Percentiles rank a stretch among this genome's conserved stretches.
Evolutionary conservation across 192 early-diverging fungal species (phyloP).

Genomic region (Backusella australiensis): DNA sequence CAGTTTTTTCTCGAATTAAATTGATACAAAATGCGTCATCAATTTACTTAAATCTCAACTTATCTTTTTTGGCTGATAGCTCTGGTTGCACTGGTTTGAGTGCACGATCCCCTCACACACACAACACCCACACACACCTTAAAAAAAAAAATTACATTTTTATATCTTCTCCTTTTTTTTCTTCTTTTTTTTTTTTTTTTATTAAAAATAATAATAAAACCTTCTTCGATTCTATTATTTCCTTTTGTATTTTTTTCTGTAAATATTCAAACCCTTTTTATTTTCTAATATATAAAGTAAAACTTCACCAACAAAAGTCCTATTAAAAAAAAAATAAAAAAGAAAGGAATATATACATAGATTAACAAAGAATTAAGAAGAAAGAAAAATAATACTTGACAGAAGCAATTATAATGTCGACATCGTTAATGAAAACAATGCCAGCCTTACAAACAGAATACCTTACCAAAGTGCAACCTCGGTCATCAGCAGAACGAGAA

Average conservation of each 20-base stretch:
- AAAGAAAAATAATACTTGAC: background rate
- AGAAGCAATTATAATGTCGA: background rate
- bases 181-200: constrained; percentile 3
- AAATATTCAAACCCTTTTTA: background rate
- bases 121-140: background rate
- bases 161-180: background rate
- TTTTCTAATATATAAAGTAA: background rate
- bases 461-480: constrained; percentile 22
- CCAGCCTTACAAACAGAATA: background rate
- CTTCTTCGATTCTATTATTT: background rate
- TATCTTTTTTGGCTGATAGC: background rate
- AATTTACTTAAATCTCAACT: background rate
- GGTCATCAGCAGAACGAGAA: constrained; percentile 29
- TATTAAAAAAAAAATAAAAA: background rate
- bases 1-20: background rate
- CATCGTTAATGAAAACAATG: background rate
- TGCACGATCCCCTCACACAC: background rate
- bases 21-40: background rate
- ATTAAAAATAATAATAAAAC: background rate
- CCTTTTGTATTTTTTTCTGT: constrained; percentile 6
- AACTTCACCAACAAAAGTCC: background rate
- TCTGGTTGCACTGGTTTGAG: background rate
- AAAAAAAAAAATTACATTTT: background rate
- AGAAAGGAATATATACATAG: background rate
- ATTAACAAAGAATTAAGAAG: background rate